These are phyloP conservation scores for Arachis stenosperma DNA, from an alignment of 306 rosid genomes.

Conservation along the genomic window DNA sequence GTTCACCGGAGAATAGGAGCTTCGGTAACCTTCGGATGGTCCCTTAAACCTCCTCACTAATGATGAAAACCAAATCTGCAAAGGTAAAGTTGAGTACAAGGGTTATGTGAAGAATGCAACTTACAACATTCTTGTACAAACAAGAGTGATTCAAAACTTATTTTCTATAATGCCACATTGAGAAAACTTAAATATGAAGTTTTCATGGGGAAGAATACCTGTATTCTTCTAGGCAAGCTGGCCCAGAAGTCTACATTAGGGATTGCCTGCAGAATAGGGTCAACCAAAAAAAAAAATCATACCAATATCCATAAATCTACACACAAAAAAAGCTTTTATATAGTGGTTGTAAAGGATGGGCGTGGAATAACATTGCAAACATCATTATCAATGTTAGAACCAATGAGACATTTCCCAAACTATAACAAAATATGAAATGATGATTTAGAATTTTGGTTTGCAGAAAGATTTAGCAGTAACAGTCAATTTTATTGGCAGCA, in stretches of 20 bases:
- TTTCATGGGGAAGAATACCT: conserved; percentile 53
- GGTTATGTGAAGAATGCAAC: conserved; percentile 27
- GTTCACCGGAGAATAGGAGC: conserved; percentile 79
- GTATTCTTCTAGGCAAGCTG: conserved; percentile 68
- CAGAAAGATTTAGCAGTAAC: conserved; percentile 20
- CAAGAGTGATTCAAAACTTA: conserved; percentile 13
- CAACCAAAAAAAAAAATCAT: conserved; percentile 29
- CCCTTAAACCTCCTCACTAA: conserved; percentile 67
- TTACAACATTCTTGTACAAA: neutral
- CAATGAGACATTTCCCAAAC: conserved; percentile 12
- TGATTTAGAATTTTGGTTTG: conserved; percentile 28
- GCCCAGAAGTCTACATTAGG: conserved; percentile 90
- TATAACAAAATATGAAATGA: conserved; percentile 1
- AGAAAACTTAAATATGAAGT: conserved; percentile 30
- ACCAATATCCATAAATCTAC: conserved; percentile 8
- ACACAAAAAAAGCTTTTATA: conserved; percentile 27
- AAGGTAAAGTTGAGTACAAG: conserved; percentile 23
- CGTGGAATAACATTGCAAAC: conserved; percentile 21
- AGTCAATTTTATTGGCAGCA: conserved; percentile 15
- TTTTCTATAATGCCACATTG: conserved; percentile 29
- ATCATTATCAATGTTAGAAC: neutral
- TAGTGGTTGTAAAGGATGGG: conserved; percentile 21
- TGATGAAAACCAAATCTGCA: conserved; percentile 67
- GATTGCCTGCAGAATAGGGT: conserved; percentile 56
- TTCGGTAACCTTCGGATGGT: conserved; percentile 74